Conservation (phyloP, 345 rosid genomes). For the Mallotus nudiflorus region DNA sequence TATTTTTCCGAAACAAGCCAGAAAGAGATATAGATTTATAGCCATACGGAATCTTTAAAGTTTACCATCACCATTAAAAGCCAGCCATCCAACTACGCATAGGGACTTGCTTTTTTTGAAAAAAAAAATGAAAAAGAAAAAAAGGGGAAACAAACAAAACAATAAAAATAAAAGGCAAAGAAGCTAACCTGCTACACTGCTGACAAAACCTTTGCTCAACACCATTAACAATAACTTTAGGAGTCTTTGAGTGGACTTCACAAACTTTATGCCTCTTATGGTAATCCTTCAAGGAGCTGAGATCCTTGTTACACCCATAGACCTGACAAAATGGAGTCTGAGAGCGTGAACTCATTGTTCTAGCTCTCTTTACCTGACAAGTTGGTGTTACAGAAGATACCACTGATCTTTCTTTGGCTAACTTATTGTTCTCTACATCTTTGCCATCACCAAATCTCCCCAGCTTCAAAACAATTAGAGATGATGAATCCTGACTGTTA, state of each 20-base stretch:
- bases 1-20: no score
- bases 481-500: slow-evolving; percentile 33
- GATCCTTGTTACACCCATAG: slow-evolving; percentile 69
- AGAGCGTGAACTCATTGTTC: slow-evolving; percentile 18
- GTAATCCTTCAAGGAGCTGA: slow-evolving; percentile 71
- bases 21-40: no score
- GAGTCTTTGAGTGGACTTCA: slow-evolving; percentile 69
- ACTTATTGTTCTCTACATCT: slow-evolving; percentile 20
- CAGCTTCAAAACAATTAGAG: slow-evolving; percentile 40
- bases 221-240: slow-evolving; percentile 64
- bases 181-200: slow-evolving; percentile 81
- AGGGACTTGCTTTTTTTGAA: no score
- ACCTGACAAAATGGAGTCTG: slow-evolving; percentile 61
- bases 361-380: slow-evolving; percentile 30
- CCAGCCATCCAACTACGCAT: neutral
- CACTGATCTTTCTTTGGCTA: slow-evolving; percentile 23
- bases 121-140: neutral
- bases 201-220: slow-evolving; percentile 83
- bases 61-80: neutral
- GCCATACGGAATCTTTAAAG: neutral
- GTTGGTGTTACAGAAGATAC: slow-evolving; percentile 17
- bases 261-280: slow-evolving; percentile 85
- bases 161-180: neutral
- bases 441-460: slow-evolving; percentile 36
- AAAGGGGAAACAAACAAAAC: no score